Percentiles rank a stretch among this genome's conserved stretches.
Conservation (phyloP, 148 eudicot genomes). For the Camellia lanceoleosa region DNA sequence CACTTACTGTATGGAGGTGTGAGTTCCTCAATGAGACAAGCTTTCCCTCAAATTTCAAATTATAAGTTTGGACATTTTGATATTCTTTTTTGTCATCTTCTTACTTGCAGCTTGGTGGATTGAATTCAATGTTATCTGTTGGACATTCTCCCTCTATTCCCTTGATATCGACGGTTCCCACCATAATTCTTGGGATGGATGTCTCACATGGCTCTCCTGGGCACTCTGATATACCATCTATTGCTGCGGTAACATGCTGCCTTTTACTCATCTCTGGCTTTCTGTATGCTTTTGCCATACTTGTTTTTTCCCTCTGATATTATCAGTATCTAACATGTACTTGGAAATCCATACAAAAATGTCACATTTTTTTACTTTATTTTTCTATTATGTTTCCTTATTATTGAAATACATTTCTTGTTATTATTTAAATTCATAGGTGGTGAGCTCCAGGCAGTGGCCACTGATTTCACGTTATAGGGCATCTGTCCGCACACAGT, state of each 20-base stretch:
- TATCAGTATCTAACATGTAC: not conserved
- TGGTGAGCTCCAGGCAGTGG: constrained; percentile 81
- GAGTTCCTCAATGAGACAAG: not conserved
- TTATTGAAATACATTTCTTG: no score
- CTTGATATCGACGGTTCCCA: constrained; percentile 63
- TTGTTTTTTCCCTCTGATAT: not conserved
- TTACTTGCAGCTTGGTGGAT: constrained; percentile 65
- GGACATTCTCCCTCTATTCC: constrained; percentile 63
- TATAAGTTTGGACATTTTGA: not conserved
- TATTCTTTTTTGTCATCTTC: not conserved
- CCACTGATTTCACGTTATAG: constrained; percentile 69
- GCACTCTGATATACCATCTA: constrained; percentile 70
- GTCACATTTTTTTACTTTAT: not conserved
- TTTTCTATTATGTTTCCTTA: not conserved
- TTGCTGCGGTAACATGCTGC: constrained; percentile 63
- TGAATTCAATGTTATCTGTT: constrained; percentile 57
- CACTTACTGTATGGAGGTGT: not conserved
- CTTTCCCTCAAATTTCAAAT: not conserved
- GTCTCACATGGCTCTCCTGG: constrained; percentile 83
- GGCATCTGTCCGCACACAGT: constrained; percentile 66
- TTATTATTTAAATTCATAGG: constrained; percentile 29
- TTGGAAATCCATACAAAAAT: not conserved
- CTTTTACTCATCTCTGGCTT: not conserved
- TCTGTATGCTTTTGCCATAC: not conserved
- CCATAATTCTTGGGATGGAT: constrained; percentile 72